Evolutionary conservation across 192 early-diverging fungal species (phyloP).

Genomic region (Chytriomyces sp.): DNA sequence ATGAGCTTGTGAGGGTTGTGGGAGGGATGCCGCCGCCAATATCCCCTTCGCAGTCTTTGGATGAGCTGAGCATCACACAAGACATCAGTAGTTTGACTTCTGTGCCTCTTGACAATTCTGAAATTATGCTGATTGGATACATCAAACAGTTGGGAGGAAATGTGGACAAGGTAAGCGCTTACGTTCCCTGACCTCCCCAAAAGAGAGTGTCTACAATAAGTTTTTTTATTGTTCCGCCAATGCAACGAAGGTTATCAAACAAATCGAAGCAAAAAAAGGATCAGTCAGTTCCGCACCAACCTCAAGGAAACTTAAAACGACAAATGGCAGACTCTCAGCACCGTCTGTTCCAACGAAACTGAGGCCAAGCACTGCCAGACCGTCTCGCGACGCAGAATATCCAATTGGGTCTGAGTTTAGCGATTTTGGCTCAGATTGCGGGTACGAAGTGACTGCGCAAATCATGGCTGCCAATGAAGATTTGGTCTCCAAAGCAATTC

Average conservation of each 20-base stretch:
- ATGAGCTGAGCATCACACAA: background rate
- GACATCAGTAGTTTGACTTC: background rate
- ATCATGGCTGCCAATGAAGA: conserved; percentile 15
- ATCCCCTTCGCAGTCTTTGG: background rate
- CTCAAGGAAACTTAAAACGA: background rate
- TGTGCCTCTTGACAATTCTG: conserved; percentile 2
- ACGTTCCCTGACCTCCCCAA: background rate
- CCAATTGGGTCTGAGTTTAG: conserved; percentile 57
- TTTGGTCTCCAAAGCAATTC: background rate
- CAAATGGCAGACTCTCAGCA: background rate
- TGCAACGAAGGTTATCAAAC: conserved; percentile 1
- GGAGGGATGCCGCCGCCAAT: background rate
- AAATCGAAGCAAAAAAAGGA: conserved; percentile 1
- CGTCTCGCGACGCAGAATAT: conserved; percentile 50
- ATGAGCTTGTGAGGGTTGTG: conserved; percentile 15
- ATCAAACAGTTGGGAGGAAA: conserved; percentile 33
- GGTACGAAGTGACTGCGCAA: conserved; percentile 23
- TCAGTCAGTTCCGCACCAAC: background rate
- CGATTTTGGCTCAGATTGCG: conserved; percentile 30
- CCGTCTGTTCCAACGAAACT: background rate
- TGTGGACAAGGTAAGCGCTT: conserved; percentile 14
- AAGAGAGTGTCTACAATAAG: background rate
- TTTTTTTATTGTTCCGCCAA: background rate
- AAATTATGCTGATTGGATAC: conserved; percentile 13
- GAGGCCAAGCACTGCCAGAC: conserved; percentile 56